These are phyloP conservation scores for Lichtheimia corymbifera DNA, from an alignment of 371 early-diverging fungal species.

Conservation along the genomic window DNA sequence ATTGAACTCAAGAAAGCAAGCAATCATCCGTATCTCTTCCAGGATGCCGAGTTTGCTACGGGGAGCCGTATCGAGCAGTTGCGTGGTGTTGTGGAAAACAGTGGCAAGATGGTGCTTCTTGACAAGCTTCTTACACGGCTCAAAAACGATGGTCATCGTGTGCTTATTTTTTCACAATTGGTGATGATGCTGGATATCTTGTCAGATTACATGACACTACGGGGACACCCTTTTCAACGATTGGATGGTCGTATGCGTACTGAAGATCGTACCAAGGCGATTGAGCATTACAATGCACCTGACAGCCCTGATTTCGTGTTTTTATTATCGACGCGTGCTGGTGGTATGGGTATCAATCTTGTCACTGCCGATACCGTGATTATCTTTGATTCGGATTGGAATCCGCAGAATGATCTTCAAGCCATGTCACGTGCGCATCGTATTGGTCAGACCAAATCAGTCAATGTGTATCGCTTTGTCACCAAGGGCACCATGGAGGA, in stretches of 20 bases:
- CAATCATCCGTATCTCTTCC: constrained; percentile 98
- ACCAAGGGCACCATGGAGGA: constrained; percentile 99
- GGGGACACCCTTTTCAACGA: constrained; percentile 90
- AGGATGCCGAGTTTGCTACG: constrained; percentile 79
- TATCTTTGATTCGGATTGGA: constrained; percentile 99
- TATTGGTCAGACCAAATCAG: constrained; percentile 97
- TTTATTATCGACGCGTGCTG: constrained; percentile 97
- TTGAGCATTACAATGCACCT: constrained; percentile 99
- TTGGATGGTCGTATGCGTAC: constrained; percentile 95
- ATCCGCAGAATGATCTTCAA: constrained; percentile 99
- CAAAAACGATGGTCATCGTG: constrained; percentile 87
- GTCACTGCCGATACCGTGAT: constrained; percentile 99
- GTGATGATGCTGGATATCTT: constrained; percentile 94
- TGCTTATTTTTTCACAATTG: constrained; percentile 96
- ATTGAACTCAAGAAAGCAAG: constrained; percentile 98
- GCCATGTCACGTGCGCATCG: constrained; percentile 99
- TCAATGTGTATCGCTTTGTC: constrained; percentile 98
- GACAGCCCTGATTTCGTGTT: constrained; percentile 96
- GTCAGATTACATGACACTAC: constrained; percentile 85
- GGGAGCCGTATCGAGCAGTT: constrained; percentile 72
- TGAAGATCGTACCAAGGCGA: constrained; percentile 93
- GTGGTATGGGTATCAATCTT: constrained; percentile 98
- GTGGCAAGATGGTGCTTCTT: constrained; percentile 95
- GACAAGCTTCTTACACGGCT: constrained; percentile 90
- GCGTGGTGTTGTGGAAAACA: constrained; percentile 80